Percentiles rank a stretch among this genome's conserved stretches.
Evolutionary conservation across 805 yeast genomes (phyloP).

Genomic region (Kodamaea hsintzibuensis): DNA sequence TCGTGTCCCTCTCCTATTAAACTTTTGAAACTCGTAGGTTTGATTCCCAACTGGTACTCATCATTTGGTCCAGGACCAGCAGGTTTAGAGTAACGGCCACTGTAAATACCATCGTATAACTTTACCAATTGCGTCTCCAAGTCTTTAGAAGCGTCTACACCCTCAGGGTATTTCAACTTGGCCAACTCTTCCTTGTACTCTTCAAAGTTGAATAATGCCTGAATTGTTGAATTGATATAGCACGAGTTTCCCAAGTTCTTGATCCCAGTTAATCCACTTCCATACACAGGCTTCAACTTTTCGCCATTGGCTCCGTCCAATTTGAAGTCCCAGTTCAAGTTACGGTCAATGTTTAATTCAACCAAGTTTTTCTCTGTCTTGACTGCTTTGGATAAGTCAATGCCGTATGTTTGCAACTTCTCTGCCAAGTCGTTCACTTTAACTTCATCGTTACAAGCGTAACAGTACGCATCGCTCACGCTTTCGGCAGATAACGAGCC

Average conservation of each 20-base stretch:
- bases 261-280: constrained; percentile 79
- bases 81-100: constrained; percentile 73
- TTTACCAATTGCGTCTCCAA: constrained; percentile 76
- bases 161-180: constrained; percentile 16
- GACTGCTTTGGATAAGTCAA: constrained; percentile 52
- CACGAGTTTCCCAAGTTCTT: constrained; percentile 93
- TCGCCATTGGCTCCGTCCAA: constrained; percentile 73
- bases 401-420: constrained; percentile 60
- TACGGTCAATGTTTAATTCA: constrained; percentile 91
- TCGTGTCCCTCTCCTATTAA: constrained; percentile 74
- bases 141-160: constrained; percentile 55
- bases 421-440: constrained; percentile 59
- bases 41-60: constrained; percentile 71
- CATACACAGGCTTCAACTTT: constrained; percentile 63
- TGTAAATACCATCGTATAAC: constrained; percentile 72
- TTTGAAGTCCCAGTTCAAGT: constrained; percentile 88
- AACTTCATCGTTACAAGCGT: constrained; percentile 85
- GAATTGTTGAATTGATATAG: constrained; percentile 80
- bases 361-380: constrained; percentile 88
- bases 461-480: constrained; percentile 82
- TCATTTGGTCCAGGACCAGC: constrained; percentile 29
- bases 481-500: constrained; percentile 83
- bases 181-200: constrained; percentile 42
- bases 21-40: constrained; percentile 73
- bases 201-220: constrained; percentile 57